A percentile compares a stretch with the other conserved stretches of the same genome.
Conservation (phyloP, 2,329 filamentous ascomycete species). For the Penicillium hesseltinei region DNA sequence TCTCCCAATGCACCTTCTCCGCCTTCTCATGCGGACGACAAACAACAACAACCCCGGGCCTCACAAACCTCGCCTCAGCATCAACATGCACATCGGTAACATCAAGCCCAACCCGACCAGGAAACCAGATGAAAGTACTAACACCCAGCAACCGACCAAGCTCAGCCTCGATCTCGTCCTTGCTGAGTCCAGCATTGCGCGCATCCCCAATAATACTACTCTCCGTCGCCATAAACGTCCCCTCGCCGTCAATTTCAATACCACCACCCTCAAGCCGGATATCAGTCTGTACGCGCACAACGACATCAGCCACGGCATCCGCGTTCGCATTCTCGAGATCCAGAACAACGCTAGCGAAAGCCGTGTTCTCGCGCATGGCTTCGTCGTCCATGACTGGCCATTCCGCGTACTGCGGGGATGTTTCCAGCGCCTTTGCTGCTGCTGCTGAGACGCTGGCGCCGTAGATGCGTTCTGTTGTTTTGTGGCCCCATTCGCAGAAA, state of each 20-base stretch:
- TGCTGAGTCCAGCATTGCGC: conserved; percentile 29
- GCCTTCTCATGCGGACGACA: conserved; percentile 23
- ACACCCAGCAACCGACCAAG: conserved; percentile 29
- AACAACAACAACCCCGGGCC: conserved; percentile 29
- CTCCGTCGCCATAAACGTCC: conserved; percentile 35
- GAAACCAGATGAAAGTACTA: conserved; percentile 34
- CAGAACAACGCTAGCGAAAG: conserved; percentile 16
- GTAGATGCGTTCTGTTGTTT: conserved; percentile 18
- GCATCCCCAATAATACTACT: conserved; percentile 34
- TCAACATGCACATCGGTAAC: conserved; percentile 37
- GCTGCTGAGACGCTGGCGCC: conserved; percentile 8
- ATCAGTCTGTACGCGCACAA: conserved; percentile 17
- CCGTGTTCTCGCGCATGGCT: conserved; percentile 16
- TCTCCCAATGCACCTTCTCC: conserved; percentile 21
- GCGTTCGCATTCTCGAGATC: conserved; percentile 14
- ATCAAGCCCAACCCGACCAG: conserved; percentile 30
- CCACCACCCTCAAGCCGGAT: conserved; percentile 33
- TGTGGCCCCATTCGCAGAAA: conserved; percentile 28
- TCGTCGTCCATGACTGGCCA: conserved; percentile 19
- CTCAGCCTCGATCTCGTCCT: conserved; percentile 26
- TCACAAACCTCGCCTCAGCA: conserved; percentile 29
- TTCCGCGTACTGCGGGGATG: background rate
- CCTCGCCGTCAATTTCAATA: conserved; percentile 36
- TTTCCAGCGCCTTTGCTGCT: conserved; percentile 4
- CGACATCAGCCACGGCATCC: conserved; percentile 4